phyloP scores from a whole-genome alignment of 495 filamentous ascomycete genomes.

The Tetracladium marchalianum region DNA sequence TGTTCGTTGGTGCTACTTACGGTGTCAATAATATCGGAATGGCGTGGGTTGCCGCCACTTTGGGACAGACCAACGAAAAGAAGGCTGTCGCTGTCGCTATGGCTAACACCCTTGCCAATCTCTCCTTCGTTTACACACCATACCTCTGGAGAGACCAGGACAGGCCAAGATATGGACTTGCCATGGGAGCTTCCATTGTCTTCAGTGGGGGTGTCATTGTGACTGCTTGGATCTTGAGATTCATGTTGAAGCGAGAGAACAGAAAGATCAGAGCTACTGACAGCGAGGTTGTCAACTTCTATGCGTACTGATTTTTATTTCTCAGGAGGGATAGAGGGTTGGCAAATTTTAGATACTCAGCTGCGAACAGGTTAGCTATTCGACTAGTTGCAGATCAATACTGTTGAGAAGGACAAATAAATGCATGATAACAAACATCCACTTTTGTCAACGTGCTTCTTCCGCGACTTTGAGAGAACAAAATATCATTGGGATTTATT shows the following conservation, averaged over 20 bases:
- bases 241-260: neutral
- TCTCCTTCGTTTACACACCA: neutral
- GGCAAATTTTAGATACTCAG: too few relatives aligned
- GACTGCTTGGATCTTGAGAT: slow-evolving; percentile 1
- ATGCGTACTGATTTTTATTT: slow-evolving; percentile 21
- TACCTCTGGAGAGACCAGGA: neutral
- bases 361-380: too few relatives aligned
- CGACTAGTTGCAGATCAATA: too few relatives aligned
- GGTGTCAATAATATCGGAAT: slow-evolving; percentile 34
- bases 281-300: slow-evolving; percentile 21
- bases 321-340: too few relatives aligned
- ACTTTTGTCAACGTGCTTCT: too few relatives aligned
- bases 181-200: slow-evolving; percentile 28
- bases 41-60: slow-evolving; percentile 28
- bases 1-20: slow-evolving; percentile 33
- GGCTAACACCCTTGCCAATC: slow-evolving; percentile 25
- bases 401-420: too few relatives aligned
- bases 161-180: slow-evolving; percentile 15
- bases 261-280: slow-evolving; percentile 12
- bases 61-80: slow-evolving; percentile 33
- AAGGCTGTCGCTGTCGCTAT: slow-evolving; percentile 35
- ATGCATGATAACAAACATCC: too few relatives aligned
- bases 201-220: neutral
- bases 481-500: too few relatives aligned
- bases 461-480: too few relatives aligned